Evolutionary conservation across 1,284 basidiomycete genomes (phyloP).

Genomic region (Papiliotrema terrestris): DNA sequence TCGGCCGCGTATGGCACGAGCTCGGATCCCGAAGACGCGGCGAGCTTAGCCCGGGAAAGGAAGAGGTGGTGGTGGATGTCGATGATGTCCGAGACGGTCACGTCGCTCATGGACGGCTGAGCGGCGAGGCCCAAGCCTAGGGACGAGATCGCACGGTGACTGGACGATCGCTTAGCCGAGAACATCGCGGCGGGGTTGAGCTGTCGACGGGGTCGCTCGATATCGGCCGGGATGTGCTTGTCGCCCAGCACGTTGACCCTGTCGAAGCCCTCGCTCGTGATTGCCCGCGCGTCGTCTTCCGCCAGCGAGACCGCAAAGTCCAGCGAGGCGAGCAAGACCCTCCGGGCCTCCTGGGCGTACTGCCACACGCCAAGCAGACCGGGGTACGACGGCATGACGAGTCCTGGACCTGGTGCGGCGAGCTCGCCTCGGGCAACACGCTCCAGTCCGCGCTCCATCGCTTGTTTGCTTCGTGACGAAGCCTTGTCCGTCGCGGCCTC

Average conservation of each 20-base stretch:
- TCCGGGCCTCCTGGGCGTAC: constrained; percentile 81
- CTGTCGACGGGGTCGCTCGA: constrained; percentile 73
- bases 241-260: constrained; percentile 70
- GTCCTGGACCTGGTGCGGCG: constrained; percentile 50
- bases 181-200: constrained; percentile 99
- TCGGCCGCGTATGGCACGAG: constrained; percentile 38
- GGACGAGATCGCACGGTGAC: constrained; percentile 16
- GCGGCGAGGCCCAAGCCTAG: constrained; percentile 44
- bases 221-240: constrained; percentile 71
- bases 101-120: constrained; percentile 42
- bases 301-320: constrained; percentile 77
- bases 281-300: constrained; percentile 75
- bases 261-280: constrained; percentile 67
- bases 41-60: constrained; percentile 48
- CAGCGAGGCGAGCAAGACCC: constrained; percentile 67
- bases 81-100: constrained; percentile 69
- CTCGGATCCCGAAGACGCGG: constrained; percentile 50
- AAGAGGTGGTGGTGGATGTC: constrained; percentile 78
- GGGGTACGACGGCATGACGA: constrained; percentile 72
- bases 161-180: constrained; percentile 55
- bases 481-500: constrained; percentile 66
- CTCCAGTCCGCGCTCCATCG: constrained; percentile 70
- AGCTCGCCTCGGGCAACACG: constrained; percentile 71
- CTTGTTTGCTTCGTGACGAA: constrained; percentile 57
- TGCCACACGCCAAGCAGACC: constrained; percentile 84